Evolutionary conservation across 2,329 filamentous ascomycete species (phyloP), one percentile per base, ranked within the genome.

Genomic region (Claviceps pusilla): DNA sequence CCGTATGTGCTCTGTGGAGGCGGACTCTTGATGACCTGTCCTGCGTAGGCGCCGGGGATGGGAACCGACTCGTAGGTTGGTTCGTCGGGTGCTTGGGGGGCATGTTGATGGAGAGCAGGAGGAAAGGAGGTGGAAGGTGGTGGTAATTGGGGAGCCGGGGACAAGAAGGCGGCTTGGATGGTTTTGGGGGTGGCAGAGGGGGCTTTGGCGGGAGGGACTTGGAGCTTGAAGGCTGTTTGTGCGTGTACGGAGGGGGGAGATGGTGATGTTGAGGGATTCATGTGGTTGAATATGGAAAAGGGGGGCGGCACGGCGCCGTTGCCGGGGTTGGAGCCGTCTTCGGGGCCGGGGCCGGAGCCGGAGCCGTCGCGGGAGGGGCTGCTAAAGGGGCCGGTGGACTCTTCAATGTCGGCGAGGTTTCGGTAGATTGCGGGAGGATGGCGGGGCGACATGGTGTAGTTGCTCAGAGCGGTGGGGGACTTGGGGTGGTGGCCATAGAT

Each of bases 41-140:
- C 77, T 7, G 77, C 73, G 65, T 96, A 96, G 0, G 89, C 87
- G 6, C 86, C 87, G 0, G 91, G 91, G 56, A 96, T 95, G 0
- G 90, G 88, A 37, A 96, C 91, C 28, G 84, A 74, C 12, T 84
- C 90, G 68, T 95, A 96, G 50, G 83, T 81, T 62, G 86, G 81
- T 76, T 96, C 91, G 50, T 89, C 86, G 0, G 86, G 83, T 10
- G 86, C 86, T 31, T 82, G 78, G 11, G 77, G 78, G 19, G 83
- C 82, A 60, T 88, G 86, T 41, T 68, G 66, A 54, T 63, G 60
- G 51, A 61, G 42, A 55, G 63, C 59, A 51, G 61, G 42, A 24
- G 33, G 33, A 11, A 33, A 35, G 57, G 53, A 10, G 43, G 56
- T 29, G 55, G 55, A 51, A 9, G 55, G 49, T 6, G 54, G 24